phyloP scores from a whole-genome alignment of 805 yeast genomes.

The Wickerhamiella spandovensis region DNA sequence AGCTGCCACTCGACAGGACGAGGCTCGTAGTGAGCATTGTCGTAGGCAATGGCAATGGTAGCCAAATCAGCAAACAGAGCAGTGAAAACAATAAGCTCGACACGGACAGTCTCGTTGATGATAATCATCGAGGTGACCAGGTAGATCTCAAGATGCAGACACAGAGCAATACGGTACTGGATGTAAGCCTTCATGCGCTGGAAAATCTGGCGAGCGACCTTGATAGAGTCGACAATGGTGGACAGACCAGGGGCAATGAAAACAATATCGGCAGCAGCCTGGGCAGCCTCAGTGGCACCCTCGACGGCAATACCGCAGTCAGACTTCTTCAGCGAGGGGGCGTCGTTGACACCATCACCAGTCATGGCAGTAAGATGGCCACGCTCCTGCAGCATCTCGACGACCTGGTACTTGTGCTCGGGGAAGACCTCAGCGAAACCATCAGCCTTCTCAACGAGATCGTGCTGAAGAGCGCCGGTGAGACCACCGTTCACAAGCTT shows the following conservation, averaged over 20 bases:
- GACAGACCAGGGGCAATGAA: conserved; percentile 92
- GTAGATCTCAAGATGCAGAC: conserved; percentile 89
- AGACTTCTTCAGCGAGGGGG: conserved; percentile 94
- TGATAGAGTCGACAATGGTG: conserved; percentile 86
- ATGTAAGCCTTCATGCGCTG: conserved; percentile 98
- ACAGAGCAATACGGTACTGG: conserved; percentile 94
- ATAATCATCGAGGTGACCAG: conserved; percentile 93
- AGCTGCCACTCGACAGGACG: conserved; percentile 93
- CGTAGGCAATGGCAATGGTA: conserved; percentile 93
- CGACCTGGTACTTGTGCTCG: conserved; percentile 92
- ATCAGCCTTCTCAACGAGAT: conserved; percentile 93
- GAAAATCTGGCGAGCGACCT: conserved; percentile 94
- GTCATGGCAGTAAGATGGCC: conserved; percentile 98
- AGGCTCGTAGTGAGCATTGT: conserved; percentile 90
- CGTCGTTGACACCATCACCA: conserved; percentile 99
- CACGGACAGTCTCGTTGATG: conserved; percentile 73
- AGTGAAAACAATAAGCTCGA: conserved; percentile 86
- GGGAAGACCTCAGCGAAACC: conserved; percentile 99
- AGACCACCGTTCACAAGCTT: conserved; percentile 91
- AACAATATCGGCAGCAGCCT: conserved; percentile 94
- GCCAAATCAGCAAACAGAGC: conserved; percentile 97
- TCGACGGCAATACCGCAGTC: conserved; percentile 95
- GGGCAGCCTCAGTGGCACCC: conserved; percentile 95
- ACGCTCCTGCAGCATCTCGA: conserved; percentile 87
- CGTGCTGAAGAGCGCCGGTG: conserved; percentile 97